phyloP scores from a whole-genome alignment of 352 stramenopile genomes.

The Pythium rhizo-oryzae region DNA sequence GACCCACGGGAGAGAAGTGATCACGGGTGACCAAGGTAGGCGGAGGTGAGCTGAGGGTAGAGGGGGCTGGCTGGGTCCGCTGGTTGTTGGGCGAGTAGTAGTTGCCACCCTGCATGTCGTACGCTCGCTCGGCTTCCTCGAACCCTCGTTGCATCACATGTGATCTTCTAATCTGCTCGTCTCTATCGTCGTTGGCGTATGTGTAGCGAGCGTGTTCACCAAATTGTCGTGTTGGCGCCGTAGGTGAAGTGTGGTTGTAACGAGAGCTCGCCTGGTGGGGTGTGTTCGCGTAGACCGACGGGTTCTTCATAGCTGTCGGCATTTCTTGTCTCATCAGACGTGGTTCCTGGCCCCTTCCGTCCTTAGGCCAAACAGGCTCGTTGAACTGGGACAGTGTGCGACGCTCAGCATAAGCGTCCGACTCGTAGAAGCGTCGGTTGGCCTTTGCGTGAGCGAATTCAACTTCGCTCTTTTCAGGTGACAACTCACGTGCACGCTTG shows the following conservation, averaged over 20 bases:
- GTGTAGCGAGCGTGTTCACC: neutral
- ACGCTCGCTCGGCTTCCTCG: conserved; percentile 6
- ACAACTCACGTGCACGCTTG: conserved; percentile 22
- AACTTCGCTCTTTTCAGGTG: neutral
- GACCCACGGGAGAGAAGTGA: conserved; percentile 6
- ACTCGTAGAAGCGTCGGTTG: conserved; percentile 15
- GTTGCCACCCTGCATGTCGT: neutral
- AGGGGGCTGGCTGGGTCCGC: neutral
- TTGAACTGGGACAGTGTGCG: neutral
- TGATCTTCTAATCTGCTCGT: conserved; percentile 3
- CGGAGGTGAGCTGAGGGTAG: conserved; percentile 15
- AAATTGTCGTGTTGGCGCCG: neutral
- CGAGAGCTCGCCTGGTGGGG: neutral
- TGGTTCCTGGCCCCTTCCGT: neutral
- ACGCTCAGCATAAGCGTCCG: conserved; percentile 6
- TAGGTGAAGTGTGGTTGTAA: neutral
- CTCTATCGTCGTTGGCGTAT: neutral
- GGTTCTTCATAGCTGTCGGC: conserved; percentile 6
- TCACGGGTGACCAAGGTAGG: conserved; percentile 2
- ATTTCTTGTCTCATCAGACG: neutral
- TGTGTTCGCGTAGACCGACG: neutral
- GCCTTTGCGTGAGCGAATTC: neutral
- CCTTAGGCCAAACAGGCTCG: neutral
- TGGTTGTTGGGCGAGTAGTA: conserved; percentile 11
- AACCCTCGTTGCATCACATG: neutral